Evolutionary conservation across 2,329 filamentous ascomycete species (phyloP).

Genomic region (Trichoderma gracile): DNA sequence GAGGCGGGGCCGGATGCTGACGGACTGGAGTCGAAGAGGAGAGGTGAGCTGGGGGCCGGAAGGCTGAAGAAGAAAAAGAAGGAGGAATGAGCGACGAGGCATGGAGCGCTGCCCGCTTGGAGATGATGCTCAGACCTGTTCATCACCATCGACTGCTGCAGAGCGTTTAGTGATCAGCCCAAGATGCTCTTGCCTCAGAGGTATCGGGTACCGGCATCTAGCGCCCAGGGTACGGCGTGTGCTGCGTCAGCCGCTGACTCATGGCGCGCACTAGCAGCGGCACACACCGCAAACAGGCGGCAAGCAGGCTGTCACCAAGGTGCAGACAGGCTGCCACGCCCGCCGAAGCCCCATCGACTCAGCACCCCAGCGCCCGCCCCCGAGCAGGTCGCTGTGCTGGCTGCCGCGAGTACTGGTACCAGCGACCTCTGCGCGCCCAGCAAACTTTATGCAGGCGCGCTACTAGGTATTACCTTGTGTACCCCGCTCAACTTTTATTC

Average conservation of each 20-base stretch:
- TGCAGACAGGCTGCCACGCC: neutral
- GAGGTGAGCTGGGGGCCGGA: too few species aligned
- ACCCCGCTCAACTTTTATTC: conserved; percentile 17
- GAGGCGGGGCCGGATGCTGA: too few species aligned
- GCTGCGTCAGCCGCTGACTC: conserved; percentile 9
- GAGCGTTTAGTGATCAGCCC: neutral
- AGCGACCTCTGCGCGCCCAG: neutral
- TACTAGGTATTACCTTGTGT: conserved; percentile 1
- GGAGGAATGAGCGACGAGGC: too few species aligned
- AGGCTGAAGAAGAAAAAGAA: too few species aligned
- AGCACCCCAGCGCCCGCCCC: neutral
- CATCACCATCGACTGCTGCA: neutral
- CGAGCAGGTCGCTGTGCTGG: neutral
- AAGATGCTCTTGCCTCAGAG: neutral
- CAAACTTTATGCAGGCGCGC: conserved; percentile 7
- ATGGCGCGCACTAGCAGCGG: neutral
- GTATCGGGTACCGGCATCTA: conserved; percentile 4
- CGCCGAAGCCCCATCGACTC: too few species aligned
- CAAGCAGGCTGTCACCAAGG: too few species aligned
- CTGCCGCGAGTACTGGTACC: neutral
- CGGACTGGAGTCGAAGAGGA: too few species aligned
- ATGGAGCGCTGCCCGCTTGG: too few species aligned
- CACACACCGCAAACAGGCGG: neutral
- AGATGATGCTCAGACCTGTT: too few species aligned
- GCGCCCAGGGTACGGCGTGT: neutral